Evolutionary conservation across 345 rosid species (phyloP).

Genomic region (Lumnitzera littorea): DNA sequence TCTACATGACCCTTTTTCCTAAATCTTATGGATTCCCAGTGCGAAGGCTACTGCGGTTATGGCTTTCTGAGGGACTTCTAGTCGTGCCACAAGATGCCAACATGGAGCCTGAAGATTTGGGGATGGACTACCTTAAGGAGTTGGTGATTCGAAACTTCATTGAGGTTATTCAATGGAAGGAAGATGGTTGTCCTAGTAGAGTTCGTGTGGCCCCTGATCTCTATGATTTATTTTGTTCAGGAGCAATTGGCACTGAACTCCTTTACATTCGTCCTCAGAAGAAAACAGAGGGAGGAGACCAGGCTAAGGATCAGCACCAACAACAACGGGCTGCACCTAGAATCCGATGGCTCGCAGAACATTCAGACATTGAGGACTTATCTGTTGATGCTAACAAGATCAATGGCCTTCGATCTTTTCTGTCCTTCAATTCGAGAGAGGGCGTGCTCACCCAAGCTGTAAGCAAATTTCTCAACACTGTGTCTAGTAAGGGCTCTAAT

Average conservation of each 20-base stretch:
- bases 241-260: slow-evolving; percentile 5
- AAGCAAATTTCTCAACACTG: slow-evolving; percentile 11
- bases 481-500: slow-evolving; percentile 4
- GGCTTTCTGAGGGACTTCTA: slow-evolving; percentile 22
- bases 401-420: neutral
- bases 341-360: too few species aligned
- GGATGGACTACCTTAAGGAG: slow-evolving; percentile 11
- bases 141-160: slow-evolving; percentile 9
- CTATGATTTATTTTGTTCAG: slow-evolving; percentile 7
- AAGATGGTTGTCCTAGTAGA: slow-evolving; percentile 10
- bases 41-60: slow-evolving; percentile 17
- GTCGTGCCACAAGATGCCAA: neutral
- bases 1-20: slow-evolving; percentile 17
- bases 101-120: slow-evolving; percentile 4
- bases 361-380: too few species aligned
- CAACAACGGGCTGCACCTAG: too few species aligned
- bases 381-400: too few species aligned
- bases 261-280: slow-evolving; percentile 1
- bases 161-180: slow-evolving; percentile 13
- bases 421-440: slow-evolving; percentile 10
- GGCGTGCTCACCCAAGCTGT: slow-evolving; percentile 16
- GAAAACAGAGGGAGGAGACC: too few species aligned
- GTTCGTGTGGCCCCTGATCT: slow-evolving; percentile 11
- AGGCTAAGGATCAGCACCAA: too few species aligned
- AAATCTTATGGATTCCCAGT: slow-evolving; percentile 1